These are phyloP conservation scores for Yamadazyma jaroonii DNA, from an alignment of 1,139 yeast genomes.

Conservation along the genomic window DNA sequence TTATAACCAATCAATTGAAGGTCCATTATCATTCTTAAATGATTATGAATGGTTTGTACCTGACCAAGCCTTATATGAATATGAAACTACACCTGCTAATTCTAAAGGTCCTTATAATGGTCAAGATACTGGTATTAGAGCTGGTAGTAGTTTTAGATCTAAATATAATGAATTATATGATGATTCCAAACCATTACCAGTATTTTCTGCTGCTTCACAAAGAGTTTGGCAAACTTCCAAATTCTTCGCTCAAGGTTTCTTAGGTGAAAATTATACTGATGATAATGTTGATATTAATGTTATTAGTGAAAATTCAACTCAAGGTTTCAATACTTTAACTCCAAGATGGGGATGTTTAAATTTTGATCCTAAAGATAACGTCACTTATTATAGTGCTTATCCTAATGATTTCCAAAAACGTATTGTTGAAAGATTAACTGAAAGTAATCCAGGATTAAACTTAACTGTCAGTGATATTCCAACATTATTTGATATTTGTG, in stretches of 20 bases:
- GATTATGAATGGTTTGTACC: slow-evolving; percentile 25
- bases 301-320: slow-evolving; percentile 22
- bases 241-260: slow-evolving; percentile 29
- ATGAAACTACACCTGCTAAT: slow-evolving; percentile 25
- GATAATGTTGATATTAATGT: slow-evolving; percentile 19
- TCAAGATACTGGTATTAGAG: slow-evolving; percentile 24
- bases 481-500: slow-evolving; percentile 44
- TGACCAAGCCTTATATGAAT: slow-evolving; percentile 24
- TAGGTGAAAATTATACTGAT: slow-evolving; percentile 19
- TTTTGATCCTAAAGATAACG: slow-evolving; percentile 13
- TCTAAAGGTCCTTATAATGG: slow-evolving; percentile 24
- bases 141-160: slow-evolving; percentile 30
- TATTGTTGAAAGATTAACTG: slow-evolving; percentile 40
- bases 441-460: slow-evolving; percentile 38
- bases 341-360: slow-evolving; percentile 27
- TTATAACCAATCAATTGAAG: slow-evolving; percentile 18
- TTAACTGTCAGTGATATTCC: slow-evolving; percentile 39
- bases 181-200: slow-evolving; percentile 20
- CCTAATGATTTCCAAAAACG: slow-evolving; percentile 29
- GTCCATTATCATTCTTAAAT: slow-evolving; percentile 25
- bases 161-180: slow-evolving; percentile 26
- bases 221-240: slow-evolving; percentile 29
- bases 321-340: slow-evolving; percentile 28
- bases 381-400: slow-evolving; percentile 12
- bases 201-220: slow-evolving; percentile 31